Evolutionary conservation across 345 rosid genomes (phyloP).

Genomic region (Odontarrhena argentea): DNA sequence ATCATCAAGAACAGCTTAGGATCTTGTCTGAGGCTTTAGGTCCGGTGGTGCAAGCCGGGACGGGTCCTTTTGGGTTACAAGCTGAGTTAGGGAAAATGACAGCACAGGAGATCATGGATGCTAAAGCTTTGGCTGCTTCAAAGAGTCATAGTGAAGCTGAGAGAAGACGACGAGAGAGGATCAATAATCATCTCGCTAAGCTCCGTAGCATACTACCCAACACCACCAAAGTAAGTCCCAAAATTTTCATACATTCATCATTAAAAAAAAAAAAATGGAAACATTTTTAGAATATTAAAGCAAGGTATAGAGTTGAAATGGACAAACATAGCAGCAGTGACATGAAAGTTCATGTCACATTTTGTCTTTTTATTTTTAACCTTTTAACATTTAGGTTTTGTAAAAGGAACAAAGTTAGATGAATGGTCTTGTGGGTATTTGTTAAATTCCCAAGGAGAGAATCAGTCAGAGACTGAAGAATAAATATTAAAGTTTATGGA

Average conservation of each 20-base stretch:
- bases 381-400: constrained; percentile 32
- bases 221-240: constrained; percentile 88
- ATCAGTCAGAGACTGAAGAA: constrained; percentile 41
- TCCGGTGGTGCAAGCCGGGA: constrained; percentile 57
- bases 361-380: constrained; percentile 20
- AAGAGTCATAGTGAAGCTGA: constrained; percentile 98
- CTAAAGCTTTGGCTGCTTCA: constrained; percentile 97
- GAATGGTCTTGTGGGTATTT: constrained; percentile 38
- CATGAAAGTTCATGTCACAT: constrained; percentile 44
- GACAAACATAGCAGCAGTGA: constrained; percentile 37
- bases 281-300: background rate
- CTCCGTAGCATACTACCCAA: constrained; percentile 92
- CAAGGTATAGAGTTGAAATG: constrained; percentile 31
- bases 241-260: constrained; percentile 17
- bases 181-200: constrained; percentile 94
- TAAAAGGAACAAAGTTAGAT: constrained; percentile 24
- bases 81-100: constrained; percentile 86
- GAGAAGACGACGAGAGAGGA: constrained; percentile 92
- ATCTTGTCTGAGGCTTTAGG: constrained; percentile 83
- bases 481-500: constrained; percentile 36
- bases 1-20: constrained; percentile 69
- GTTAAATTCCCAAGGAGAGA: constrained; percentile 44
- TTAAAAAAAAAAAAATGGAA: background rate
- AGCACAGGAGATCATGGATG: constrained; percentile 99
- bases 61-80: constrained; percentile 77